Percentiles rank a stretch among this genome's conserved stretches.
Conservation (phyloP, 208 protist species). For the Acanthamoeba lugdunensis region DNA sequence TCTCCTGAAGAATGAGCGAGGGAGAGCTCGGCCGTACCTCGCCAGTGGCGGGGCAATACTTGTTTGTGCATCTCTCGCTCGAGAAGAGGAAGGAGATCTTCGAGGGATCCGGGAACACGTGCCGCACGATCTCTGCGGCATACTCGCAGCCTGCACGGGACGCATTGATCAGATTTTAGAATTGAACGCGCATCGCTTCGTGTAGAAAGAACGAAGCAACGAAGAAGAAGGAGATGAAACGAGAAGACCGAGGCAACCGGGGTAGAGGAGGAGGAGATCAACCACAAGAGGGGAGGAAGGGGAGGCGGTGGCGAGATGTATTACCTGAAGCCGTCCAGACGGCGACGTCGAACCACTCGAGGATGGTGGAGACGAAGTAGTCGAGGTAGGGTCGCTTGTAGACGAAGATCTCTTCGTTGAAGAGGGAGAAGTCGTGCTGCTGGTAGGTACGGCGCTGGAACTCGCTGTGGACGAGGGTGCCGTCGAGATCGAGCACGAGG, state of each 20-base stretch:
- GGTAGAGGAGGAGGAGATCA: no score
- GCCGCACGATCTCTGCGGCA: conserved; percentile 54
- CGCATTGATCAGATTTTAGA: not conserved
- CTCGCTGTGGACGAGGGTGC: conserved; percentile 67
- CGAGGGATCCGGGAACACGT: conserved; percentile 53
- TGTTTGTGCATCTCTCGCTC: conserved; percentile 65
- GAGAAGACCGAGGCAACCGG: not conserved
- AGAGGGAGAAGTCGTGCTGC: conserved; percentile 51
- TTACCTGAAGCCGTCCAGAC: conserved; percentile 63
- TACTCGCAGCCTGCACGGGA: conserved; percentile 44
- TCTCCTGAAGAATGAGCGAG: not conserved
- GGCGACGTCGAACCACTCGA: conserved; percentile 70
- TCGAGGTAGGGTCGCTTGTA: conserved; percentile 66
- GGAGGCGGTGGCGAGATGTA: not conserved
- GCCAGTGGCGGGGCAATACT: conserved; percentile 38
- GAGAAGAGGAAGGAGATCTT: conserved; percentile 57
- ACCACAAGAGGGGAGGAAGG: no score
- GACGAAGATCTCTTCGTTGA: conserved; percentile 72
- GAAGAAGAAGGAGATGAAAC: no score
- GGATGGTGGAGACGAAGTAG: conserved; percentile 48
- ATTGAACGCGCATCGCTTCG: no score
- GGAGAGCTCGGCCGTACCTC: not conserved
- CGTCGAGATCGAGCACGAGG: conserved; percentile 54
- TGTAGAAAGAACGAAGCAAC: no score
- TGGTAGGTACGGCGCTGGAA: conserved; percentile 51